Base-by-base conservation (phyloP, 768 basidiomycete species). In the Boletus tylopilopsis region DNA sequence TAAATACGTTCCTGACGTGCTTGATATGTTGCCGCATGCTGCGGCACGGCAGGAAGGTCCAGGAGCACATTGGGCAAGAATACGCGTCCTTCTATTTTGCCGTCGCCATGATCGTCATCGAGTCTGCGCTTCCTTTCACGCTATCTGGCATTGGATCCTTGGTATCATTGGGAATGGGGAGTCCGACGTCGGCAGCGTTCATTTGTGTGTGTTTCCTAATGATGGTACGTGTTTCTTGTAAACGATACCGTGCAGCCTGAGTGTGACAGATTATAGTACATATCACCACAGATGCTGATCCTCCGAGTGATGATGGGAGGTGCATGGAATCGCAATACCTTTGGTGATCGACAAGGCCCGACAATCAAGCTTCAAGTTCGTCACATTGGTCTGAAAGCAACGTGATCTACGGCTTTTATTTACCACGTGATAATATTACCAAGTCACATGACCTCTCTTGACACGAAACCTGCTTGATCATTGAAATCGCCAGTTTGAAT, bases 241-340 rank as follows among this genome's bases (percentile, higher is more conserved):
- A 29, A 5, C 7, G 42, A 29, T 22, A 11, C 22, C 33, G 30
- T 13, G 6, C 22, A 10, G 13, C 5, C 24, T 43, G 30, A 45
- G 2, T 29, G 12, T 9, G 32, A 27, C 21, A 13, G 23, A 7
- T 32, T 18, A n/a, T 34, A 59, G 61, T 61, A 54, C 19, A 56
- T 61, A 46, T 59, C 61, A 19, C 55, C 61, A 6, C 60, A 58
- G 25, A 41, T 55, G 37, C 34, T 60, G 35, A 56, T 61, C 24
- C 52, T 60, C 19, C 50, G 60, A 22, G 58, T 63, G 24, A 41
- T 55, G 27, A 21, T 37, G 16, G 60, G 58, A 2, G 51, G 37
- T 34, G 55, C 51, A 37, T 54, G 51, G 58, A 13, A 38, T 18
- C 30, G 47, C 13, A 44, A 53, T n/a, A 52, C 54, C 12, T 25